Base-by-base conservation (phyloP, 306 rosid genomes). In the Senna siamea region DNA sequence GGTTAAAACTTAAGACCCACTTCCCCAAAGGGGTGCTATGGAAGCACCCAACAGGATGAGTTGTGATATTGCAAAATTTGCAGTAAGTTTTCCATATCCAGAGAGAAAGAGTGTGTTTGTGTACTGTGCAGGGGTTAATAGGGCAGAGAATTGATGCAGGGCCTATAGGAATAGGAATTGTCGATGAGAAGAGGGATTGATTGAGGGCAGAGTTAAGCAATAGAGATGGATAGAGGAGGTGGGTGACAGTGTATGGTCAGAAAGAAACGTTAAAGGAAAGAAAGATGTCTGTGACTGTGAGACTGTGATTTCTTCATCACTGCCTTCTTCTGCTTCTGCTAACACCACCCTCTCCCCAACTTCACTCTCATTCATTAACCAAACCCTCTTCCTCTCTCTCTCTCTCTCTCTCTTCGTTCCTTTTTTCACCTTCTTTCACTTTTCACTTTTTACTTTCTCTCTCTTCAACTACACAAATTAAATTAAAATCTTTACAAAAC, bases 231-330 rank as follows among this genome's bases (percentile, higher is more conserved):
- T 3, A 3, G 30, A 26, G 3, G 30, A 26, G 3, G 30, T 26
- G 30, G 30, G 30, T 26, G 30, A 26, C 30, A 26, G 30, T 26
- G 30, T 26, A 26, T 26, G 30, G 30, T 26, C 30, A 26, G 30
- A 26, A 26, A 26, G 30, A 26, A 26, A 26, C 30, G 30, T 26
- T 26, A 26, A 26, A 26, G 30, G 30, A 26, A 26, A 26, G 40
- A 37, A 37, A 37, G 40, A 37, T 5, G 5, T 7, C 1, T 37
- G 40, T 4, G 40, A 37, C 40, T 37, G 7, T 37, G 40, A 7
- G 5, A 26, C 79, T 79, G 77, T 81, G 82, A 73, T 72, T 79
- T 75, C 89, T 80, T 75, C 89, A 86, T 76, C 79, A 72, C 88
- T 88, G 80, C 64, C 14, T 26, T 3, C 47, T 41, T 41, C 47